Conservation (phyloP, 495 filamentous ascomycete genomes). For the Rusavskia elegans region DNA sequence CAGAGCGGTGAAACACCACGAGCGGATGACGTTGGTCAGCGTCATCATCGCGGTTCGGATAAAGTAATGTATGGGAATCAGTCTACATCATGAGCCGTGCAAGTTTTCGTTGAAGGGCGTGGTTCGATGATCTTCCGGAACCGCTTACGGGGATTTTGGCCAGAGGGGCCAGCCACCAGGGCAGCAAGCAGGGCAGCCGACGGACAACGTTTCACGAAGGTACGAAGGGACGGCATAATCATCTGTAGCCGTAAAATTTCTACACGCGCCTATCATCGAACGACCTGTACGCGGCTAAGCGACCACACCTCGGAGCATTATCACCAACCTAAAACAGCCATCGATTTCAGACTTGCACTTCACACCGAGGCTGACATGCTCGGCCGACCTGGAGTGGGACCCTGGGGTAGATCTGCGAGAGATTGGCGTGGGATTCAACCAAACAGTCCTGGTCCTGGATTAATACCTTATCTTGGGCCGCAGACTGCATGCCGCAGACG, state of each 20-base stretch:
- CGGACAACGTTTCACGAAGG: background rate
- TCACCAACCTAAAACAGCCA: background rate
- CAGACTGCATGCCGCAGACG: background rate
- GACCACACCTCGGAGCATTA: background rate
- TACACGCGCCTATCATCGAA: background rate
- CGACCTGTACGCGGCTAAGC: background rate
- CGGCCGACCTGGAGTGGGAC: background rate
- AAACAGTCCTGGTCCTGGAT: background rate
- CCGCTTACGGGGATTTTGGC: background rate
- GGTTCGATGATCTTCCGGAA: background rate
- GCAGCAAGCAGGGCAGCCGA: background rate
- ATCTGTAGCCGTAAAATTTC: background rate
- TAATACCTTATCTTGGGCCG: background rate
- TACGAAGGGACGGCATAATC: background rate
- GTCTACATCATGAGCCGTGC: too few relatives aligned
- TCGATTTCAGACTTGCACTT: background rate
- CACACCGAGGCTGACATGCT: background rate
- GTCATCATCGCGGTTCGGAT: background rate
- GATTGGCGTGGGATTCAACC: background rate
- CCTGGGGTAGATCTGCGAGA: background rate
- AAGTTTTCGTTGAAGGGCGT: too few relatives aligned
- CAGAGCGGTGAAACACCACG: background rate
- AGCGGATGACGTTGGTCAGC: background rate
- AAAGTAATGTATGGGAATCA: background rate
- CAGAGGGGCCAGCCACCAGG: background rate